These are phyloP conservation scores for Saprolegnia parasitica DNA, from an alignment of 352 stramenopile genomes.

Conservation along the genomic window DNA sequence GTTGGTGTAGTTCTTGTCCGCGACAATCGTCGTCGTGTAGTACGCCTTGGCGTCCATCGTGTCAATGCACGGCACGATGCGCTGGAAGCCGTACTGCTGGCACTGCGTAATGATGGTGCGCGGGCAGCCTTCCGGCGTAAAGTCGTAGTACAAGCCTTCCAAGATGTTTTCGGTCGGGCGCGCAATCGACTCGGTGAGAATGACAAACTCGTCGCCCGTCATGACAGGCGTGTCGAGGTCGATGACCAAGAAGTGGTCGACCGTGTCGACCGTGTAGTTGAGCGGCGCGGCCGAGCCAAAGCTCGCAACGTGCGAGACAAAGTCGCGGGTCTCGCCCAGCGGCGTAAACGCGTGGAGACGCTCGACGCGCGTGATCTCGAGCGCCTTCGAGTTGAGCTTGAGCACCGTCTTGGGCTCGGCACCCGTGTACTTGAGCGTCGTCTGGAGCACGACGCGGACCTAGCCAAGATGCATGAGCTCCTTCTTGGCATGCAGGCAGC, in stretches of 20 bases:
- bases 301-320: constrained; percentile 56
- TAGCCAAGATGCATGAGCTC: constrained; percentile 29
- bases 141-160: constrained; percentile 74
- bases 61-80: constrained; percentile 72
- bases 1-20: constrained; percentile 70
- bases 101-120: constrained; percentile 82
- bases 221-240: constrained; percentile 51
- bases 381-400: constrained; percentile 72
- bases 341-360: constrained; percentile 45
- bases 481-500: neutral
- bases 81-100: constrained; percentile 75
- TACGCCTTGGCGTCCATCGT: constrained; percentile 78
- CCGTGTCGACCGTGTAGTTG: constrained; percentile 49
- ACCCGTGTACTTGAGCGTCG: constrained; percentile 53
- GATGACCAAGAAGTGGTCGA: constrained; percentile 68
- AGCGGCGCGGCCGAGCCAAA: constrained; percentile 43
- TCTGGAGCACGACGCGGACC: constrained; percentile 63
- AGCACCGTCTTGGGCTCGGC: constrained; percentile 41
- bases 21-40: constrained; percentile 74
- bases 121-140: constrained; percentile 55
- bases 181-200: constrained; percentile 58
- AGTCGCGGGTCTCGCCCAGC: constrained; percentile 41
- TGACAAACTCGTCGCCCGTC: constrained; percentile 58
- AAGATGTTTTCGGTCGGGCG: constrained; percentile 73
- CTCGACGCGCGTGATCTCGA: constrained; percentile 58